phyloP scores from a whole-genome alignment of 148 eudicot species.

The Dysphania ambrosioides region DNA sequence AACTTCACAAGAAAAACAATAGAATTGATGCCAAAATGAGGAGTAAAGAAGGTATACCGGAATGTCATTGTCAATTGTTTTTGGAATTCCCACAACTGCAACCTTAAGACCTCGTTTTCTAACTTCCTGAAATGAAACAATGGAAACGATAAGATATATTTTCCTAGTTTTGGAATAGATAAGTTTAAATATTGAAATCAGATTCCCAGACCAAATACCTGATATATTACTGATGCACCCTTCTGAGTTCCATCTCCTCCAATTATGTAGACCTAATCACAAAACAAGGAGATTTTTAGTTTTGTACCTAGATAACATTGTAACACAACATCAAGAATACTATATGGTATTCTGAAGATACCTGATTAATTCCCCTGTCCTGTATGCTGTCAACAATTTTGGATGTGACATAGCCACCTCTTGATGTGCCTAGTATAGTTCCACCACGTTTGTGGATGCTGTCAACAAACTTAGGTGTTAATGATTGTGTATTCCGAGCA shows the following conservation, averaged over 20 bases:
- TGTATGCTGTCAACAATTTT: conserved; percentile 92
- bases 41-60: conserved; percentile 45
- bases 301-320: neutral
- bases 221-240: conserved; percentile 75
- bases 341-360: conserved; percentile 13
- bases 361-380: conserved; percentile 93
- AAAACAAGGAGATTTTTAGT: neutral
- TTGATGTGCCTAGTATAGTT: conserved; percentile 74
- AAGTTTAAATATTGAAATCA: neutral
- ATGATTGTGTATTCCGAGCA: conserved; percentile 56
- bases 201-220: conserved; percentile 39
- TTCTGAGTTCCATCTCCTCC: conserved; percentile 96
- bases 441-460: conserved; percentile 92
- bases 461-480: conserved; percentile 78
- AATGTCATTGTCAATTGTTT: conserved; percentile 90
- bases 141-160: neutral
- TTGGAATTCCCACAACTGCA: conserved; percentile 76
- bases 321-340: neutral
- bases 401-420: conserved; percentile 74
- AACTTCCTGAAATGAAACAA: conserved; percentile 48
- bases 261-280: conserved; percentile 73
- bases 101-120: conserved; percentile 76
- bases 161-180: neutral
- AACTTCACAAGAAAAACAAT: neutral
- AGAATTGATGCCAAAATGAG: neutral